phyloP scores from a whole-genome alignment of 2,329 filamentous ascomycete genomes.

The Arthrobotrys megalospora region DNA sequence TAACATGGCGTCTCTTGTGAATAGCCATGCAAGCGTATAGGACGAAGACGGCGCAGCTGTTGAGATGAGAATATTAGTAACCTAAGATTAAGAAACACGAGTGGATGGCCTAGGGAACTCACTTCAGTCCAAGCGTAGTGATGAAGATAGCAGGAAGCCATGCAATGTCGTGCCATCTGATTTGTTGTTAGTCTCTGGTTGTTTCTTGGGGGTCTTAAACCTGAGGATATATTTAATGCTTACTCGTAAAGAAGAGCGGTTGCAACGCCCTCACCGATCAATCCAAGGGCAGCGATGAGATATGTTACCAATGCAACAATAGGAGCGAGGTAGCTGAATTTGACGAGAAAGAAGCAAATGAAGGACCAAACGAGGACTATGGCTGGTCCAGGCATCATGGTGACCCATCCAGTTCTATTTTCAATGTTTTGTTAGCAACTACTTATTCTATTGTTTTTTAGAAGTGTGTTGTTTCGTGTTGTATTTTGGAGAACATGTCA shows the following conservation, averaged over 20 bases:
- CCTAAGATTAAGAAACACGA: neutral
- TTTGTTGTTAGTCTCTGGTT: neutral
- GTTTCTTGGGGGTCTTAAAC: neutral
- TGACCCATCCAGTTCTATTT: conserved; percentile 41
- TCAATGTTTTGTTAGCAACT: neutral
- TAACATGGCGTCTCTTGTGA: conserved; percentile 24
- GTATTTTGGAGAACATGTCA: neutral
- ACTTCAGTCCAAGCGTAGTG: conserved; percentile 38
- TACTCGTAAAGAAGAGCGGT: conserved; percentile 40
- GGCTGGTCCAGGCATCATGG: conserved; percentile 46
- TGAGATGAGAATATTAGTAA: neutral
- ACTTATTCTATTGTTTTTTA: neutral
- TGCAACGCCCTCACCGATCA: conserved; percentile 31
- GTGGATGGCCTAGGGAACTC: neutral
- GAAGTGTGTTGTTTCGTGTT: conserved; percentile 5
- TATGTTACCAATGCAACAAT: conserved; percentile 21
- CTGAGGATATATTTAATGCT: neutral
- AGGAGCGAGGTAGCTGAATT: conserved; percentile 23
- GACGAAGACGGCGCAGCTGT: conserved; percentile 36
- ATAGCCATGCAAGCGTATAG: conserved; percentile 20
- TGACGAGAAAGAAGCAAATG: conserved; percentile 26
- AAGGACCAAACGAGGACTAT: conserved; percentile 28
- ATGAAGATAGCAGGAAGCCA: conserved; percentile 55
- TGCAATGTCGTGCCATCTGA: conserved; percentile 45
- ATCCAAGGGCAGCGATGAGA: conserved; percentile 16